phyloP scores from a whole-genome alignment of 2,329 filamentous ascomycete species.

The Aspergillus pseudoglaucus region DNA sequence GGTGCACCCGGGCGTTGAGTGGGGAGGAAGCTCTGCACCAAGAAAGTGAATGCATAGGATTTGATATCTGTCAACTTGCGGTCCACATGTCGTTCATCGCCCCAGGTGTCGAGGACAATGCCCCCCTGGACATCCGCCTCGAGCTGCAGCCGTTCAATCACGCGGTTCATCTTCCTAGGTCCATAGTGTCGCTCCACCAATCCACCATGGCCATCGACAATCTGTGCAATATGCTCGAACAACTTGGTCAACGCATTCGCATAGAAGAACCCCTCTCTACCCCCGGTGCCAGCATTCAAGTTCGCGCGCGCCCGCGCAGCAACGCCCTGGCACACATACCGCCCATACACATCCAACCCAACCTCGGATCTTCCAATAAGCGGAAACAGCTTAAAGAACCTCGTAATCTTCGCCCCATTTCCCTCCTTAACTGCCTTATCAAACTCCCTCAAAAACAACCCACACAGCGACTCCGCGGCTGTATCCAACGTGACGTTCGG shows the following conservation, averaged over 20 bases:
- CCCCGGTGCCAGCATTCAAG: constrained; percentile 61
- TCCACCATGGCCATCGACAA: constrained; percentile 83
- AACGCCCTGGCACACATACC: constrained; percentile 93
- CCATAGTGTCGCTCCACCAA: constrained; percentile 95
- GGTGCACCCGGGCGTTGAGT: constrained; percentile 61
- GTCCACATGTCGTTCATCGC: constrained; percentile 77
- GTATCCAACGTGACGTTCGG: constrained; percentile 80
- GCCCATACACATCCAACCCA: constrained; percentile 88
- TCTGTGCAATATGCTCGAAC: constrained; percentile 96
- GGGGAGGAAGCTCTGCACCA: constrained; percentile 87
- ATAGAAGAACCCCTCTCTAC: constrained; percentile 81
- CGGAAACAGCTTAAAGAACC: constrained; percentile 97
- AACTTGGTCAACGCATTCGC: constrained; percentile 82
- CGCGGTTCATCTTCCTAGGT: constrained; percentile 82
- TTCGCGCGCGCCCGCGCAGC: constrained; percentile 74
- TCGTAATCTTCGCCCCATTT: constrained; percentile 83
- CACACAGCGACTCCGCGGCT: constrained; percentile 83
- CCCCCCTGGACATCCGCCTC: constrained; percentile 96
- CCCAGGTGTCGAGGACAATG: constrained; percentile 92
- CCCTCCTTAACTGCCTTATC: constrained; percentile 80
- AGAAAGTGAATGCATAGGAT: constrained; percentile 94
- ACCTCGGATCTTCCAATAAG: constrained; percentile 83
- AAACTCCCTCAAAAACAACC: constrained; percentile 87
- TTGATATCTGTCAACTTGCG: constrained; percentile 89
- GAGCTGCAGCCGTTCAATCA: constrained; percentile 85